phyloP scores from a whole-genome alignment of 2,329 filamentous ascomycete genomes.

The Phyllosticta paracitricarpa region DNA sequence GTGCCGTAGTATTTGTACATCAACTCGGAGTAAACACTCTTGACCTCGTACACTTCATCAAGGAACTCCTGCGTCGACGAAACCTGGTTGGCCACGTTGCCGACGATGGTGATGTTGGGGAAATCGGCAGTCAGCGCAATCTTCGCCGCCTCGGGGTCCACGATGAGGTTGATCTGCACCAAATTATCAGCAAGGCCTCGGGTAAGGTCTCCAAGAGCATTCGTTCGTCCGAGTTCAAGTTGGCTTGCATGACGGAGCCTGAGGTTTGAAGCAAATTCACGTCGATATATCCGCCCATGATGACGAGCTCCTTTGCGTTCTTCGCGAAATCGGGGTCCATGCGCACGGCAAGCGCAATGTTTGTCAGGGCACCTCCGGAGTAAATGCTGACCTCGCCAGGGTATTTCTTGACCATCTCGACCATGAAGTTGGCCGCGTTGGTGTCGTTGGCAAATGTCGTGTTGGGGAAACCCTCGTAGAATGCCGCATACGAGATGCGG shows the following conservation, averaged over 20 bases:
- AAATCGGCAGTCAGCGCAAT: slow-evolving; percentile 40
- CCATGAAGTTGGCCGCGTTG: slow-evolving; percentile 37
- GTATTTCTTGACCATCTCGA: slow-evolving; percentile 35
- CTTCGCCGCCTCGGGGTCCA: slow-evolving; percentile 42
- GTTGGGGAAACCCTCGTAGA: slow-evolving; percentile 39
- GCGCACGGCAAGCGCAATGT: slow-evolving; percentile 38
- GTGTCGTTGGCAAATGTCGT: slow-evolving; percentile 29
- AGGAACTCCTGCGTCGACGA: slow-evolving; percentile 30
- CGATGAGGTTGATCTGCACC: slow-evolving; percentile 39
- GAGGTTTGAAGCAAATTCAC: slow-evolving; percentile 20
- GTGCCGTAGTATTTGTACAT: slow-evolving; percentile 31
- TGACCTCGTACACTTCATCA: slow-evolving; percentile 28
- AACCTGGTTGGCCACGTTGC: slow-evolving; percentile 41
- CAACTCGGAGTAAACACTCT: slow-evolving; percentile 30
- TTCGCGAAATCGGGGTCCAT: slow-evolving; percentile 38
- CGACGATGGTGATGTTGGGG: slow-evolving; percentile 33
- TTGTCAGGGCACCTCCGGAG: slow-evolving; percentile 38
- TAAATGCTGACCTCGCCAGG: slow-evolving; percentile 42
- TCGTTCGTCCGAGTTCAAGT: slow-evolving; percentile 17
- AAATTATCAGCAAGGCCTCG: not conserved
- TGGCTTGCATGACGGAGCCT: slow-evolving; percentile 17
- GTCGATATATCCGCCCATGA: slow-evolving; percentile 44
- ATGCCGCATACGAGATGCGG: slow-evolving; percentile 32
- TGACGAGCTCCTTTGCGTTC: slow-evolving; percentile 36
- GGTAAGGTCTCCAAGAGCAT: too few relatives aligned